Percentiles rank a stretch among this genome's conserved stretches.
These are phyloP conservation scores for Sungouiozyma ichnusensis DNA, from an alignment of 805 yeast genomes.

Conservation along the genomic window DNA sequence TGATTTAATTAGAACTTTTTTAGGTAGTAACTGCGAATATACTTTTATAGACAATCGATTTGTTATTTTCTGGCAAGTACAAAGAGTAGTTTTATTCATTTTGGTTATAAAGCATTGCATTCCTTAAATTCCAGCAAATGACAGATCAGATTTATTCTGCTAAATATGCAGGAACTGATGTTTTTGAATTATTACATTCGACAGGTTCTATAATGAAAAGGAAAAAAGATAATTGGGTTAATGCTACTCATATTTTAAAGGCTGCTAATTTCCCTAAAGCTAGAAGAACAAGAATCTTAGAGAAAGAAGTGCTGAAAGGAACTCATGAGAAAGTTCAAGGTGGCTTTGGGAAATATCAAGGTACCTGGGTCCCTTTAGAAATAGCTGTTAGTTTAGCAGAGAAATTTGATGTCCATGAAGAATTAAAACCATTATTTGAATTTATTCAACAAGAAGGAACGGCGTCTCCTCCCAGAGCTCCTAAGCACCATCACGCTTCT, in stretches of 20 bases:
- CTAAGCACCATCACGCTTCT: slow-evolving; percentile 58
- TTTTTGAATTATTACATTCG: slow-evolving; percentile 60
- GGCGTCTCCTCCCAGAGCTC: slow-evolving; percentile 47
- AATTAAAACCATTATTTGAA: slow-evolving; percentile 58
- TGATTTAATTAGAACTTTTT: no score
- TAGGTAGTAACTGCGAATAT: no score
- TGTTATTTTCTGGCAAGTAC: no score
- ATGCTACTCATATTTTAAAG: slow-evolving; percentile 89
- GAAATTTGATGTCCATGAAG: slow-evolving; percentile 51
- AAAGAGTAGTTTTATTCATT: background rate
- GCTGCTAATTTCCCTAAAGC: slow-evolving; percentile 93
- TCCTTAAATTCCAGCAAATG: slow-evolving; percentile 1
- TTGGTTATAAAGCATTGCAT: background rate
- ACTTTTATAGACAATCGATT: no score
- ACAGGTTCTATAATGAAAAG: slow-evolving; percentile 72
- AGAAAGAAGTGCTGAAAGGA: slow-evolving; percentile 81
- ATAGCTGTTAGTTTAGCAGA: slow-evolving; percentile 61
- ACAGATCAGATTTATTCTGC: slow-evolving; percentile 51
- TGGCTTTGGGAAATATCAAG: slow-evolving; percentile 94
- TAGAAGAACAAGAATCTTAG: slow-evolving; percentile 81
- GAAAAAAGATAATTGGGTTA: slow-evolving; percentile 70
- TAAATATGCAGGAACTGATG: slow-evolving; percentile 71
- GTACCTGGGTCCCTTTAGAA: slow-evolving; percentile 87
- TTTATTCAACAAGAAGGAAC: slow-evolving; percentile 42
- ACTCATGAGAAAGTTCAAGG: slow-evolving; percentile 92